Percentiles rank a stretch among this genome's conserved stretches.
Evolutionary conservation across 2,329 filamentous ascomycete species (phyloP).

Genomic region (Ophiognomonia clavigignenti-juglandacearum): DNA sequence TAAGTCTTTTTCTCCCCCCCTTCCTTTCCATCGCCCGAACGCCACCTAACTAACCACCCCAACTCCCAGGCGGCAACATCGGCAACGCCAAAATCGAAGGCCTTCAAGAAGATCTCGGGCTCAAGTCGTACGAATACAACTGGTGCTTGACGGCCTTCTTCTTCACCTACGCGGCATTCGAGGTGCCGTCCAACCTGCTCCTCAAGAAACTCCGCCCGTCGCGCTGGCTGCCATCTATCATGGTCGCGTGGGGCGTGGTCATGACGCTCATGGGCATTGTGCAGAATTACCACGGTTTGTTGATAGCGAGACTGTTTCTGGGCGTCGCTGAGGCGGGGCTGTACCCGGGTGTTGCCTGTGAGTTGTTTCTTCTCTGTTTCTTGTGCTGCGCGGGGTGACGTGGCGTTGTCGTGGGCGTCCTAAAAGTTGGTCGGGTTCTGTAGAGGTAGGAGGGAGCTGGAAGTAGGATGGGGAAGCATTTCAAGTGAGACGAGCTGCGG

Average conservation of each 20-base stretch:
- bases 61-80: constrained; percentile 44
- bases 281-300: constrained; percentile 39
- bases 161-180: constrained; percentile 72
- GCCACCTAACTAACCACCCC: constrained; percentile 47
- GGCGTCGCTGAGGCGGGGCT: constrained; percentile 64
- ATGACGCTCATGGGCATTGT: constrained; percentile 53
- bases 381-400: background rate
- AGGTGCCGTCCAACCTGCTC: constrained; percentile 71
- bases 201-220: constrained; percentile 70
- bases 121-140: constrained; percentile 67
- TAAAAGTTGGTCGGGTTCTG: no score
- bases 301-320: constrained; percentile 51
- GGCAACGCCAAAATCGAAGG: constrained; percentile 63
- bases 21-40: constrained; percentile 76
- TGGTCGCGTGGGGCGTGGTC: constrained; percentile 54
- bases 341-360: constrained; percentile 56
- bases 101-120: constrained; percentile 45
- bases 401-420: background rate
- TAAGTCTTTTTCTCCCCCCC: constrained; percentile 29
- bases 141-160: constrained; percentile 69
- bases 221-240: constrained; percentile 71
- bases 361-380: constrained; percentile 15
- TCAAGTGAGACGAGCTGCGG: no score
- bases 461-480: no score
- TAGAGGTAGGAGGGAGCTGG: no score